These are phyloP conservation scores for Saitozyma podzolica DNA, from an alignment of 768 basidiomycete species.

Conservation along the genomic window DNA sequence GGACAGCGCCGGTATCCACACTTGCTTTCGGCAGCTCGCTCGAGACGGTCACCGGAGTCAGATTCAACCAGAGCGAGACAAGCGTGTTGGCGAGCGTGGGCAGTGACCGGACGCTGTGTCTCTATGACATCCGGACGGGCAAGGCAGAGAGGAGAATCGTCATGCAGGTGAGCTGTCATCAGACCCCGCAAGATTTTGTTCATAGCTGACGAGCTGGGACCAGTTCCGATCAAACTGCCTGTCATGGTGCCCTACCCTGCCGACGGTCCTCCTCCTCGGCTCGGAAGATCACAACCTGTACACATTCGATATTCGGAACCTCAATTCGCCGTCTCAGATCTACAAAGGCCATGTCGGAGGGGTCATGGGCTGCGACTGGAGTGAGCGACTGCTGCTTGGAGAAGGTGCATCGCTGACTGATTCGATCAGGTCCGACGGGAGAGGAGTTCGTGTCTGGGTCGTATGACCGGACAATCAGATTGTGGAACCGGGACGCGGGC, in stretches of 20 bases:
- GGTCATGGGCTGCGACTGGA: conserved; percentile 97
- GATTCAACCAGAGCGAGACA: conserved; percentile 91
- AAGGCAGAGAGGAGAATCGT: conserved; percentile 89
- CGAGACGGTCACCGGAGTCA: conserved; percentile 82
- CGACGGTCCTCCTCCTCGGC: conserved; percentile 85
- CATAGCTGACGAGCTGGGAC: conserved; percentile 8
- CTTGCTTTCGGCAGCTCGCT: conserved; percentile 81
- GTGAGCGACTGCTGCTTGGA: conserved; percentile 43
- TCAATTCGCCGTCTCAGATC: conserved; percentile 79
- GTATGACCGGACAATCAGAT: conserved; percentile 89
- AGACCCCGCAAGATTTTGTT: background rate
- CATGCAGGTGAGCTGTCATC: conserved; percentile 68
- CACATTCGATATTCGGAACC: conserved; percentile 89
- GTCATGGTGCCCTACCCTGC: conserved; percentile 94
- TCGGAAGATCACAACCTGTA: conserved; percentile 99
- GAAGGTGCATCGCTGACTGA: background rate
- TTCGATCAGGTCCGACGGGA: conserved; percentile 68
- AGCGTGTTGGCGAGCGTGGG: conserved; percentile 94
- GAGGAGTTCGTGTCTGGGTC: conserved; percentile 93
- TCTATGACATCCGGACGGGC: conserved; percentile 95
- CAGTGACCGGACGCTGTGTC: conserved; percentile 88
- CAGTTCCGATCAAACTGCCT: conserved; percentile 86
- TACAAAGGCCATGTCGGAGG: conserved; percentile 97
- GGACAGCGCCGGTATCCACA: conserved; percentile 81
- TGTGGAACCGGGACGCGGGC: conserved; percentile 87